phyloP scores from a whole-genome alignment of 768 basidiomycete species.

The Tulasnella sp. region DNA sequence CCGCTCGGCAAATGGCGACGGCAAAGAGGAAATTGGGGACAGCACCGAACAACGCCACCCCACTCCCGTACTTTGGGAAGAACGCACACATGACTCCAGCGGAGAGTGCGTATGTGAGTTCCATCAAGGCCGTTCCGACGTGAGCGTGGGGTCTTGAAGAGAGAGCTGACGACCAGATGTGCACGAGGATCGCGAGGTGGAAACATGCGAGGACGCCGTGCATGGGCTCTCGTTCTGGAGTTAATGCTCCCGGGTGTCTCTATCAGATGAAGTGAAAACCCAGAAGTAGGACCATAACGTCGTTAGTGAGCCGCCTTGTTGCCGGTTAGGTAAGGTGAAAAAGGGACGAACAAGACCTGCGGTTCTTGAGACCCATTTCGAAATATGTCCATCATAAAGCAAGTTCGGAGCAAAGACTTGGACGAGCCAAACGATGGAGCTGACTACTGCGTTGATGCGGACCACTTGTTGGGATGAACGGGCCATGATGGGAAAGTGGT shows the following conservation, averaged over 20 bases:
- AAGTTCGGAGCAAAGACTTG: constrained; percentile 7
- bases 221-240: constrained; percentile 10
- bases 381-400: constrained; percentile 17
- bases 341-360: not conserved
- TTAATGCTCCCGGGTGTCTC: constrained; percentile 1
- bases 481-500: not conserved
- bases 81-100: constrained; percentile 4
- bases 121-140: constrained; percentile 17
- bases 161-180: constrained; percentile 19
- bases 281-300: not conserved
- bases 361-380: constrained; percentile 8
- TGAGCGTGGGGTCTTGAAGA: constrained; percentile 11
- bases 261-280: not conserved
- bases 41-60: constrained; percentile 8
- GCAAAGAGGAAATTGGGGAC: constrained; percentile 6
- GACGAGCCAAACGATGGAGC: constrained; percentile 1
- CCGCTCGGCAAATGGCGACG: not conserved
- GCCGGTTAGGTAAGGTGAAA: not conserved
- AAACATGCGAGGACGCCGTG: not conserved
- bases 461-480: not conserved
- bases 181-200: constrained; percentile 18
- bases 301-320: not conserved
- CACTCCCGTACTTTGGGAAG: constrained; percentile 18
- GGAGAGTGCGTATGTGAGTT: constrained; percentile 17
- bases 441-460: not conserved